These are phyloP conservation scores for Cicer yamashitae DNA, from an alignment of 306 rosid genomes.

Conservation along the genomic window DNA sequence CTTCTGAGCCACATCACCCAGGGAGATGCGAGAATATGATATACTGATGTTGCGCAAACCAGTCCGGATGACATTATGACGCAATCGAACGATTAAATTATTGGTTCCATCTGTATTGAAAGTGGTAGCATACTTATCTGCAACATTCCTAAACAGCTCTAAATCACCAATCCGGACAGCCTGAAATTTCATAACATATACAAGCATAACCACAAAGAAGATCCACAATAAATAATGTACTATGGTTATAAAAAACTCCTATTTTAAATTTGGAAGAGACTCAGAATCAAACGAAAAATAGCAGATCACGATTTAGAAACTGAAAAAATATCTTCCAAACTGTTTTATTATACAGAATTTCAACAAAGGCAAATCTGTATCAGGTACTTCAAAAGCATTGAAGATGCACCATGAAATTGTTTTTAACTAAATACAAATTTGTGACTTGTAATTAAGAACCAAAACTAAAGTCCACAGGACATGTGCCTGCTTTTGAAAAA, in stretches of 20 bases:
- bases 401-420: neutral
- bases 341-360: neutral
- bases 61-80: conserved; percentile 94
- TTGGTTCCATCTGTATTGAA: conserved; percentile 79
- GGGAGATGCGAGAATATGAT: conserved; percentile 92
- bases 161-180: conserved; percentile 97
- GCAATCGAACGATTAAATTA: conserved; percentile 90
- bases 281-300: neutral
- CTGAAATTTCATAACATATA: conserved; percentile 57
- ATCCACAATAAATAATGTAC: neutral
- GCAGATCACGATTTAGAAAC: neutral
- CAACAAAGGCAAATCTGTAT: neutral
- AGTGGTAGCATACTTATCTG: conserved; percentile 77
- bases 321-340: neutral
- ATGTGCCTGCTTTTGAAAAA: neutral
- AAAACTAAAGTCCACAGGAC: neutral
- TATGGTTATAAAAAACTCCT: neutral
- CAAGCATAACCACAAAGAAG: conserved; percentile 20
- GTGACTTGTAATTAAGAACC: conserved; percentile 2
- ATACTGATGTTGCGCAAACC: conserved; percentile 97
- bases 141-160: conserved; percentile 88
- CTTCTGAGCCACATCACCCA: conserved; percentile 86
- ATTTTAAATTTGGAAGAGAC: neutral
- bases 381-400: neutral
- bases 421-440: neutral